Percentiles rank a stretch among this genome's conserved stretches.
Evolutionary conservation across 306 rosid species (phyloP).

Genomic region (Cucumis melo): DNA sequence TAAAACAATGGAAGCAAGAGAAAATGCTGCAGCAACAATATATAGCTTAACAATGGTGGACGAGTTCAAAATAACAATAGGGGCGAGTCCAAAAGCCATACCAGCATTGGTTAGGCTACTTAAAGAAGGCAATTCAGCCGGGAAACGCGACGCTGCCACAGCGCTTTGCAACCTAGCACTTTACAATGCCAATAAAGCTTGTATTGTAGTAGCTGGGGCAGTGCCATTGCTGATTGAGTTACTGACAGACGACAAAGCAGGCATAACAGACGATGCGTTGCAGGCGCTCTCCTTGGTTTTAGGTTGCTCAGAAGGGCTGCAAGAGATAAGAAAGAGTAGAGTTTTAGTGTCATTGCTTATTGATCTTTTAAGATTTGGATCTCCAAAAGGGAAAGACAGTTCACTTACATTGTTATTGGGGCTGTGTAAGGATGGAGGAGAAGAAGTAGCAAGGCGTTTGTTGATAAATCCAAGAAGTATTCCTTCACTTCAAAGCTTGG

Average conservation of each 20-base stretch:
- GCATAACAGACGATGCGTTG: conserved; percentile 69
- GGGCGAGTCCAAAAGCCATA: conserved; percentile 44
- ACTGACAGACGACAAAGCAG: conserved; percentile 71
- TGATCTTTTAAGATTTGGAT: conserved; percentile 86
- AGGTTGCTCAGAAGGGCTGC: conserved; percentile 55
- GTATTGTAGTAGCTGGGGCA: conserved; percentile 42
- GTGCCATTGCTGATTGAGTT: conserved; percentile 48
- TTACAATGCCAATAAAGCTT: conserved; percentile 50
- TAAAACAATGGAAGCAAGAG: conserved; percentile 74
- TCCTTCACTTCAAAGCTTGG: conserved; percentile 78
- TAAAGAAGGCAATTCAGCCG: conserved; percentile 63
- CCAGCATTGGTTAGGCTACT: conserved; percentile 64
- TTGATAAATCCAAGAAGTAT: conserved; percentile 67
- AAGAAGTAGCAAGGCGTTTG: conserved; percentile 48
- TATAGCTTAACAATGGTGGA: conserved; percentile 67
- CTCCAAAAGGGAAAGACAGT: conserved; percentile 76
- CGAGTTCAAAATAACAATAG: conserved; percentile 60
- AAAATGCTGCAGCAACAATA: conserved; percentile 81
- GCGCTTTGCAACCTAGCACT: conserved; percentile 71
- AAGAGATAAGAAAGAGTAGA: conserved; percentile 57
- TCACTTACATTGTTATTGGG: conserved; percentile 65
- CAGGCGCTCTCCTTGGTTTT: conserved; percentile 51
- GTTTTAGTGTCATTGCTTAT: conserved; percentile 55
- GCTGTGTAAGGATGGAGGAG: conserved; percentile 76
- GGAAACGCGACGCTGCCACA: conserved; percentile 74